Evolutionary conservation across 2,329 filamentous ascomycete species (phyloP).

Genomic region (Macroventuria anomochaeta): DNA sequence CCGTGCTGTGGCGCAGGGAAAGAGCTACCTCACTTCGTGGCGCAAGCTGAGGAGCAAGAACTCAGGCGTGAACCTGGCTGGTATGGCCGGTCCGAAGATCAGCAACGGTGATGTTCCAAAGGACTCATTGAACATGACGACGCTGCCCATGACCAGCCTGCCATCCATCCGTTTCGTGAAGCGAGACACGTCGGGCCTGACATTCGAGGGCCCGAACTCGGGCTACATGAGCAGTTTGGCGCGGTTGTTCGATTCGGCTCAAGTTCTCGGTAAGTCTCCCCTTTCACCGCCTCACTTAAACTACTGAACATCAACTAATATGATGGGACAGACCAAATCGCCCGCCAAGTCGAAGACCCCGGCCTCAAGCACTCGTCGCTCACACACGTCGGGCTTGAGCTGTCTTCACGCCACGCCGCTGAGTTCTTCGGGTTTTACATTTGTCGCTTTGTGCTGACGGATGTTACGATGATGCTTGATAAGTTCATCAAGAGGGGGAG

Average conservation of each 20-base stretch:
- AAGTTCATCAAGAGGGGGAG: constrained; percentile 97
- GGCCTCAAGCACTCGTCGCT: constrained; percentile 89
- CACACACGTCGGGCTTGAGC: constrained; percentile 92
- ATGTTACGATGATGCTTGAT: constrained; percentile 84
- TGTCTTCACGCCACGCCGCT: constrained; percentile 89
- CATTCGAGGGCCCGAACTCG: constrained; percentile 83
- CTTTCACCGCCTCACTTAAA: neutral
- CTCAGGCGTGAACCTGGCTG: constrained; percentile 62
- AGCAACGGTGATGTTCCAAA: constrained; percentile 54
- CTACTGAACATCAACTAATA: constrained; percentile 21
- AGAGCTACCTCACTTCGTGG: constrained; percentile 85
- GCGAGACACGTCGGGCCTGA: constrained; percentile 70
- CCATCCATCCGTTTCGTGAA: constrained; percentile 76
- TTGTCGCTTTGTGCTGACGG: constrained; percentile 89
- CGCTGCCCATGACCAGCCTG: constrained; percentile 70
- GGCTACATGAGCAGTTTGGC: constrained; percentile 92
- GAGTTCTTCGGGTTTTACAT: constrained; percentile 99
- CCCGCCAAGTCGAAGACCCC: constrained; percentile 93
- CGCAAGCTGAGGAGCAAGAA: constrained; percentile 89
- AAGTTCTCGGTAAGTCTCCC: constrained; percentile 78
- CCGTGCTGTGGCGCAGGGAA: constrained; percentile 56
- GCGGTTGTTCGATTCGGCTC: constrained; percentile 88
- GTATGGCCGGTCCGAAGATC: constrained; percentile 55
- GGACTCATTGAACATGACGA: constrained; percentile 64
- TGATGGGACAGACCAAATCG: constrained; percentile 77